These are phyloP conservation scores for Boletus rubroflammeus DNA, from an alignment of 768 basidiomycete genomes.

Conservation along the genomic window DNA sequence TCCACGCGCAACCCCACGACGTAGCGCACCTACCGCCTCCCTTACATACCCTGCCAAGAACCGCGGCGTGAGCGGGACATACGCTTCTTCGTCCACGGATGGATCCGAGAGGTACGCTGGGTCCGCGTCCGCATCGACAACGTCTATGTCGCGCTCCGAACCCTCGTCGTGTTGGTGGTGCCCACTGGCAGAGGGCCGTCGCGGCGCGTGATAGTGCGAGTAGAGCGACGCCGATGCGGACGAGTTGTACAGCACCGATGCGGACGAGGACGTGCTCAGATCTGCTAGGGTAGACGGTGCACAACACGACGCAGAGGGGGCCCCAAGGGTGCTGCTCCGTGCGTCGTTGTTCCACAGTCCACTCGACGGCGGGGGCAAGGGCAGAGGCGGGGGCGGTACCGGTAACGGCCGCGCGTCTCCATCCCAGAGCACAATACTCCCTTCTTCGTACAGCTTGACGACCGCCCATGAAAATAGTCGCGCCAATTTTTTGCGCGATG, in stretches of 20 bases:
- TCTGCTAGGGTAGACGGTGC: conserved; percentile 13
- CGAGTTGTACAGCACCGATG: conserved; percentile 24
- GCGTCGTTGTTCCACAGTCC: conserved; percentile 47
- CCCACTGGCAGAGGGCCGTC: not conserved
- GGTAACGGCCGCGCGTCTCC: conserved; percentile 47
- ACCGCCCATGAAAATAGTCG: conserved; percentile 66
- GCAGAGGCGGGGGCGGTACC: conserved; percentile 4
- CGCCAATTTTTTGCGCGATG: conserved; percentile 49
- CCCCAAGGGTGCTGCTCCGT: conserved; percentile 22
- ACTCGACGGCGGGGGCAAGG: conserved; percentile 5
- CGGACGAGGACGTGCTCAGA: conserved; percentile 9
- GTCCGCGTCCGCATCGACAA: conserved; percentile 39
- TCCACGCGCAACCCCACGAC: conserved; percentile 4
- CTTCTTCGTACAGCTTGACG: conserved; percentile 62
- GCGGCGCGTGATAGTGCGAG: conserved; percentile 25
- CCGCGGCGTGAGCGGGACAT: conserved; percentile 54
- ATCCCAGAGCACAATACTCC: conserved; percentile 72
- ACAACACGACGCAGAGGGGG: conserved; percentile 24
- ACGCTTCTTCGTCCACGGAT: conserved; percentile 51
- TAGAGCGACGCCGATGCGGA: conserved; percentile 23
- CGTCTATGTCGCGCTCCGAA: not conserved
- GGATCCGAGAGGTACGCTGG: conserved; percentile 58
- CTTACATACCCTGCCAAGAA: conserved; percentile 49
- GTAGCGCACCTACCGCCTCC: conserved; percentile 39
- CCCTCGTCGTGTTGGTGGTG: not conserved